Evolutionary conservation across 176 grass and related monocot species (phyloP).

Genomic region (Tuctoria greenei): DNA sequence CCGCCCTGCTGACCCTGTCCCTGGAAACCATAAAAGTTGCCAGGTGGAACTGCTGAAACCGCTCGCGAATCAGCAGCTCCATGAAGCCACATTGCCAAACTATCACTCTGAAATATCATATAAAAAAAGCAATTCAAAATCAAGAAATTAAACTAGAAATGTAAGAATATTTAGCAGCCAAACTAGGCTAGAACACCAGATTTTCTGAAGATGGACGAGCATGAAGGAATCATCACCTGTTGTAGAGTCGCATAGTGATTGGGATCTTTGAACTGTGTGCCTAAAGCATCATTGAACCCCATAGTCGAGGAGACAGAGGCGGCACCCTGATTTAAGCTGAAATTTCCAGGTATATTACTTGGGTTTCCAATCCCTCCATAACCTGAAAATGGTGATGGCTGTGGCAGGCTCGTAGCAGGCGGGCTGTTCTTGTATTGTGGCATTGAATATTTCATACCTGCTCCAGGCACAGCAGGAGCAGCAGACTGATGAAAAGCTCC

Average conservation of each 20-base stretch:
- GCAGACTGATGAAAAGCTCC: conserved; percentile 77
- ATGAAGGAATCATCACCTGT: conserved; percentile 50
- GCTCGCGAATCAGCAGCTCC: conserved; percentile 74
- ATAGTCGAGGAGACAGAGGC: conserved; percentile 51
- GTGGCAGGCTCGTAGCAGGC: conserved; percentile 55
- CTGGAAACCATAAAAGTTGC: conserved; percentile 75
- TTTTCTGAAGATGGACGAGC: conserved; percentile 10
- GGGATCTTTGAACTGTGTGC: conserved; percentile 78
- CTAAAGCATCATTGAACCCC: conserved; percentile 79
- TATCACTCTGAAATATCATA: conserved; percentile 46
- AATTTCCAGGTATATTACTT: conserved; percentile 69
- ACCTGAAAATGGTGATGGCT: conserved; percentile 58
- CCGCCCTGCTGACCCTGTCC: conserved; percentile 62
- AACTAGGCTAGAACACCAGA: neutral
- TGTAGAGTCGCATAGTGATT: conserved; percentile 76
- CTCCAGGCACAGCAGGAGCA: conserved; percentile 54
- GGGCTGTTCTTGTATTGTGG: conserved; percentile 84
- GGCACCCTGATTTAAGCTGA: conserved; percentile 55
- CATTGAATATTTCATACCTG: conserved; percentile 76
- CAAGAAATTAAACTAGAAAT: neutral
- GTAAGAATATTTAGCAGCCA: neutral
- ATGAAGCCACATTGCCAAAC: conserved; percentile 81
- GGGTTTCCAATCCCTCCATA: conserved; percentile 79
- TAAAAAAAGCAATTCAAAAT: neutral
- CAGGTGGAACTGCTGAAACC: conserved; percentile 61